A percentile compares a stretch with the other conserved stretches of the same genome.
Conservation (phyloP, 2,329 filamentous ascomycete species). For the Zasmidium citrigriseum region DNA sequence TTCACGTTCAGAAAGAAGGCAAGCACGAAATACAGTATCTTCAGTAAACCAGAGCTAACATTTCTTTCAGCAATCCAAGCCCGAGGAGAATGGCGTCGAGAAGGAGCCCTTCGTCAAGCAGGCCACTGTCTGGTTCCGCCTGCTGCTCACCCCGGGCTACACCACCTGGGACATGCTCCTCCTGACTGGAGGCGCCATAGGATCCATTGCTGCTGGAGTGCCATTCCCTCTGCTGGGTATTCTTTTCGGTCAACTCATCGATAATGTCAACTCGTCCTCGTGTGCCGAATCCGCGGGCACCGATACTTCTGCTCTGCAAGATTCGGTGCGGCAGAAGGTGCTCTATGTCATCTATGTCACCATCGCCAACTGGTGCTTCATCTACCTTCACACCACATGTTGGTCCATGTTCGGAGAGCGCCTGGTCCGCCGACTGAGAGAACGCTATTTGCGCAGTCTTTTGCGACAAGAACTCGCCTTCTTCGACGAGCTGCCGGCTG, state of each 20-base stretch:
- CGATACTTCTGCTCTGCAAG: constrained; percentile 39
- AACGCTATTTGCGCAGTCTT: constrained; percentile 60
- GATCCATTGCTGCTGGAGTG: constrained; percentile 56
- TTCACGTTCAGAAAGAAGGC: constrained; percentile 11
- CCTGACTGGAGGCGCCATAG: constrained; percentile 15
- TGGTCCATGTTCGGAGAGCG: constrained; percentile 67
- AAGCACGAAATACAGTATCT: background rate
- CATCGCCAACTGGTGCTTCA: constrained; percentile 54
- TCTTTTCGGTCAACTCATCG: constrained; percentile 64
- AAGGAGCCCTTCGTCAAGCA: constrained; percentile 11
- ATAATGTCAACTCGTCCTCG: constrained; percentile 61
- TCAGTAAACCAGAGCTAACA: background rate
- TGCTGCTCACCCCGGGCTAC: constrained; percentile 17
- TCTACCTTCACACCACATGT: constrained; percentile 65
- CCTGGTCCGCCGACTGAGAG: constrained; percentile 63
- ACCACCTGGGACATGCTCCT: constrained; percentile 15
- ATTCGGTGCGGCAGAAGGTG: constrained; percentile 58
- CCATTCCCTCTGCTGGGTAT: constrained; percentile 66
- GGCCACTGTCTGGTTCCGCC: constrained; percentile 17
- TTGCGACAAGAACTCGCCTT: constrained; percentile 64
- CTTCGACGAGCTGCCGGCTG: constrained; percentile 64
- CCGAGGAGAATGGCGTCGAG: constrained; percentile 1
- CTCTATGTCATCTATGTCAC: constrained; percentile 64
- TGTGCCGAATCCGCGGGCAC: constrained; percentile 43
- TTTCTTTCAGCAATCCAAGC: constrained; percentile 1